Percentiles rank a stretch among this genome's conserved stretches.
phyloP scores from a whole-genome alignment of 306 rosid genomes.

The Cicer cuneatum region DNA sequence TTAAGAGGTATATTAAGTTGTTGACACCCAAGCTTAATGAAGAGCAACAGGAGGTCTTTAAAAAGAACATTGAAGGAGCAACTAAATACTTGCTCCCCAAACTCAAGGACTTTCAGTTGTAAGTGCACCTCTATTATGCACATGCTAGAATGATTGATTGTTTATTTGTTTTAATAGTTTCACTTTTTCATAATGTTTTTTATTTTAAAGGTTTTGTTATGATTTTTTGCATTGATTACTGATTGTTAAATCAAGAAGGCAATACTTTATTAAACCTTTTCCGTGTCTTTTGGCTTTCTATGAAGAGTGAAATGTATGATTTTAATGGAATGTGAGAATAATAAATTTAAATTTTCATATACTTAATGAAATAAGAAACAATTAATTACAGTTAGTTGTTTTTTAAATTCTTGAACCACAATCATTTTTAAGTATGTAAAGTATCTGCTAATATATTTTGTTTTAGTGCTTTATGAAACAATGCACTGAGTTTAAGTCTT shows the following conservation, averaged over 20 bases:
- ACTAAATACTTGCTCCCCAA: slow-evolving; percentile 67
- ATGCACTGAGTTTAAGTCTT: neutral
- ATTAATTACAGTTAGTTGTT: neutral
- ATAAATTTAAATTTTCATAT: too few relatives aligned
- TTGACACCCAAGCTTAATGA: slow-evolving; percentile 65
- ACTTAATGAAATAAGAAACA: too few relatives aligned
- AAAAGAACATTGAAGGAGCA: slow-evolving; percentile 78
- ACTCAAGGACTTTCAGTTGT: slow-evolving; percentile 83
- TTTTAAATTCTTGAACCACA: neutral
- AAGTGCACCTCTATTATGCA: slow-evolving; percentile 37
- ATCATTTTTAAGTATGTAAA: neutral
- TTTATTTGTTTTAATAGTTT: neutral
- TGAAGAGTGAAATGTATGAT: too few relatives aligned
- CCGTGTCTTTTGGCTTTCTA: too few relatives aligned
- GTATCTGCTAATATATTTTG: neutral
- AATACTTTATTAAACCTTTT: neutral
- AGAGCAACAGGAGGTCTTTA: slow-evolving; percentile 62
- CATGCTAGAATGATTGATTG: neutral
- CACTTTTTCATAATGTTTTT: neutral
- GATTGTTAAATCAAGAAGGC: neutral
- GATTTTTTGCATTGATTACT: neutral
- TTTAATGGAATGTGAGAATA: too few relatives aligned
- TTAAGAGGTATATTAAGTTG: slow-evolving; percentile 71
- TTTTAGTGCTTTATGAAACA: neutral
- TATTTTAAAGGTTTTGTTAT: neutral